Evolutionary conservation across 2,329 filamentous ascomycete species (phyloP).

Genomic region (Blastomyces silverae): DNA sequence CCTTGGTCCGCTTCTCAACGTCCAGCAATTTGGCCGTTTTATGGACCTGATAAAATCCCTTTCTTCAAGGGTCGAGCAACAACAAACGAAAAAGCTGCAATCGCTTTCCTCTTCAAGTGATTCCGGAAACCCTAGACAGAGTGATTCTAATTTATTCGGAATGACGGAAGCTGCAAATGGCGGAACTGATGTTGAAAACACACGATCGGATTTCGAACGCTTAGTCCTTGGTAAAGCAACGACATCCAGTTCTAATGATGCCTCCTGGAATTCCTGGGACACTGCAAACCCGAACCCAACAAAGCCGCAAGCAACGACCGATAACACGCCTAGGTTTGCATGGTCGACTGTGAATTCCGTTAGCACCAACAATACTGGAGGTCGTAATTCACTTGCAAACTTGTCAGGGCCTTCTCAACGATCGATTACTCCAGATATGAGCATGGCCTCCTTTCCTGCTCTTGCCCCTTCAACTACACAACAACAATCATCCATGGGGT

Average conservation of each 20-base stretch:
- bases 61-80: constrained; percentile 73
- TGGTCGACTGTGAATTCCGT: constrained; percentile 36
- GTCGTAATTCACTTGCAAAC: constrained; percentile 17
- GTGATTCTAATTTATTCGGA: constrained; percentile 26
- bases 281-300: constrained; percentile 27
- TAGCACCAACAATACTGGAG: constrained; percentile 21
- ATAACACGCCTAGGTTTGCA: constrained; percentile 36
- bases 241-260: constrained; percentile 32
- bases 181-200: constrained; percentile 48
- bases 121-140: constrained; percentile 36
- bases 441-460: constrained; percentile 44
- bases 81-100: constrained; percentile 81
- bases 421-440: constrained; percentile 49
- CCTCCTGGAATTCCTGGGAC: constrained; percentile 32
- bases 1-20: constrained; percentile 77
- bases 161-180: constrained; percentile 32
- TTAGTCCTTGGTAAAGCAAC: constrained; percentile 70
- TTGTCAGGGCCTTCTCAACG: constrained; percentile 32
- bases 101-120: constrained; percentile 63
- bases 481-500: constrained; percentile 10
- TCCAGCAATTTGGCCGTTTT: constrained; percentile 81
- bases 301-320: constrained; percentile 25
- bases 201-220: constrained; percentile 72
- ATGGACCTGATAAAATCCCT: constrained; percentile 81
- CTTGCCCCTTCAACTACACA: constrained; percentile 38